Evolutionary conservation across 2,329 filamentous ascomycete species (phyloP).

Genomic region (Hawksworthiomyces lignivorus): DNA sequence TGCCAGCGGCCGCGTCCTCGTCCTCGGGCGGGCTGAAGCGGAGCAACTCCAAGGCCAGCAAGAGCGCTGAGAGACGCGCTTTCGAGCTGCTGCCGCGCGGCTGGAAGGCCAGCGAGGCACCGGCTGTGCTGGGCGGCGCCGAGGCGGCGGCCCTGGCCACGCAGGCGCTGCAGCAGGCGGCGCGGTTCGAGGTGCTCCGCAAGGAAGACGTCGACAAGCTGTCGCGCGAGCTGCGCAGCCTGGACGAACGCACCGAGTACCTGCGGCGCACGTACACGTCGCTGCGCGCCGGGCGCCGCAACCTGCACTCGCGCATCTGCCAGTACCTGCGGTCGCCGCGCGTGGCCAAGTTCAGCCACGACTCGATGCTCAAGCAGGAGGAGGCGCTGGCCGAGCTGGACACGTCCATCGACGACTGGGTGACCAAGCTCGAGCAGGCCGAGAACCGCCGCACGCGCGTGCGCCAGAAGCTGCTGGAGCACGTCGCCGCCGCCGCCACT

Average conservation of each 20-base stretch:
- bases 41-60: slow-evolving; percentile 35
- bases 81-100: slow-evolving; percentile 57
- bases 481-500: slow-evolving; percentile 64
- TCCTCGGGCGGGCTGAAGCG: no score
- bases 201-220: slow-evolving; percentile 56
- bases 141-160: slow-evolving; percentile 47
- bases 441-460: slow-evolving; percentile 70
- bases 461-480: slow-evolving; percentile 72
- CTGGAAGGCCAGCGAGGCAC: slow-evolving; percentile 45
- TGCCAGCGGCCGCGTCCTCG: slow-evolving; percentile 24
- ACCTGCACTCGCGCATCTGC: slow-evolving; percentile 69
- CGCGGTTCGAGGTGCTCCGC: slow-evolving; percentile 56
- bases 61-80: slow-evolving; percentile 45
- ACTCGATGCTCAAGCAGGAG: slow-evolving; percentile 71
- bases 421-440: slow-evolving; percentile 69
- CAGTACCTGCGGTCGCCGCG: slow-evolving; percentile 66
- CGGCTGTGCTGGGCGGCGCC: slow-evolving; percentile 34
- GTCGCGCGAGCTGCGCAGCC: slow-evolving; percentile 62
- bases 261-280: slow-evolving; percentile 70
- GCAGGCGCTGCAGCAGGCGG: slow-evolving; percentile 55
- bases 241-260: slow-evolving; percentile 75
- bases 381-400: slow-evolving; percentile 72
- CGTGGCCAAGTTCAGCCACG: slow-evolving; percentile 62
- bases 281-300: slow-evolving; percentile 66
- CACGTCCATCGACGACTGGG: slow-evolving; percentile 72